A percentile compares a stretch with the other conserved stretches of the same genome.
Evolutionary conservation across 192 early-diverging fungal genomes (phyloP).

Genomic region (Coemansia sp.): DNA sequence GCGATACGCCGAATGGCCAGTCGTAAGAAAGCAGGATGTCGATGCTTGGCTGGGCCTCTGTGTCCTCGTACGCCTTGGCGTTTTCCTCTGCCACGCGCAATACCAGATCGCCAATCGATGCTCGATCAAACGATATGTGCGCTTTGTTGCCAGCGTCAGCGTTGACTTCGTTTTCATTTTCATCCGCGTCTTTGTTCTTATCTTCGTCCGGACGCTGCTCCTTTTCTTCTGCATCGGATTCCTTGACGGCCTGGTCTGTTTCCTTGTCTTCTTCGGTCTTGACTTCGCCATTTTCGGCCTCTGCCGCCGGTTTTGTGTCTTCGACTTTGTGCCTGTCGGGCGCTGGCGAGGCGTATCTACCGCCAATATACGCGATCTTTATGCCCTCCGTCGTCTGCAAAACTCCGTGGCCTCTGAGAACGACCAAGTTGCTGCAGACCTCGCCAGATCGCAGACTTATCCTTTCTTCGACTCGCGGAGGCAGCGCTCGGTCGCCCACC

Average conservation of each 20-base stretch:
- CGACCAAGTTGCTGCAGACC: conserved; percentile 71
- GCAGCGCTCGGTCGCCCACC: conserved; percentile 61
- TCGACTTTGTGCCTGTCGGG: not conserved
- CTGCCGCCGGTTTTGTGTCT: not conserved
- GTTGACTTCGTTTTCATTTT: not conserved
- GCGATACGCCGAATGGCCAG: conserved; percentile 65
- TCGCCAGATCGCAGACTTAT: conserved; percentile 63
- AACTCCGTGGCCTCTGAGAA: conserved; percentile 59
- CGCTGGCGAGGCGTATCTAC: conserved; percentile 18
- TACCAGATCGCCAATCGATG: conserved; percentile 21
- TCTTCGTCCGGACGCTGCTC: not conserved
- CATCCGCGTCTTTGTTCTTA: not conserved
- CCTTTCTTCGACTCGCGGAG: conserved; percentile 53
- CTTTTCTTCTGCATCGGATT: too few relatives aligned
- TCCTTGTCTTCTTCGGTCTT: not conserved
- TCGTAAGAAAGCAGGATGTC: conserved; percentile 84
- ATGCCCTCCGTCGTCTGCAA: conserved; percentile 50
- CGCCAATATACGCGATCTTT: conserved; percentile 49
- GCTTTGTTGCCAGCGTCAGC: not conserved
- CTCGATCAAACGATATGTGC: conserved; percentile 19
- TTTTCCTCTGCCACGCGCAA: conserved; percentile 34
- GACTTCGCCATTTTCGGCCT: not conserved
- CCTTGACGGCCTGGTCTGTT: not conserved
- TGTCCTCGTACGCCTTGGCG: conserved; percentile 33
- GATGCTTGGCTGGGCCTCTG: conserved; percentile 38